Evolutionary conservation across 768 basidiomycete genomes (phyloP).

Genomic region (Leucosporidium yakuticum): DNA sequence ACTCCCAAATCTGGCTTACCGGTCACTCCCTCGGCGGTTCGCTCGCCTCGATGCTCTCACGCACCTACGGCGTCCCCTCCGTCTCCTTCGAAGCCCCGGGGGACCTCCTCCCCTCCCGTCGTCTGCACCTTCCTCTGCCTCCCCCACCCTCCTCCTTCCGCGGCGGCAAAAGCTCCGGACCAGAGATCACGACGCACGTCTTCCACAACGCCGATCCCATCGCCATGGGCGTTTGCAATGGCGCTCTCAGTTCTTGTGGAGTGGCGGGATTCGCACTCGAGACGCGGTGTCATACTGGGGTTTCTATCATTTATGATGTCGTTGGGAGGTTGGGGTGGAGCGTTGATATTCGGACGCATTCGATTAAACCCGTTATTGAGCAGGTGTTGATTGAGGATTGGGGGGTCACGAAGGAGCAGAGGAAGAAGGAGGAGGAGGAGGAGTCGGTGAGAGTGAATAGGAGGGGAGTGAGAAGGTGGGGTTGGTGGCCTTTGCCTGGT

Average conservation of each 20-base stretch:
- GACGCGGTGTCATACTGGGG: constrained; percentile 79
- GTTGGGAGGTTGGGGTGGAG: constrained; percentile 73
- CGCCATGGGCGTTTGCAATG: constrained; percentile 72
- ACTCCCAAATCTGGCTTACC: constrained; percentile 78
- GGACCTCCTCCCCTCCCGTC: constrained; percentile 67
- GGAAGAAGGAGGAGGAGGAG: not conserved
- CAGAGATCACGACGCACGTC: constrained; percentile 56
- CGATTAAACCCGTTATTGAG: constrained; percentile 36
- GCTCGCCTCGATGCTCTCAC: constrained; percentile 72
- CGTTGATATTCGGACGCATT: constrained; percentile 59
- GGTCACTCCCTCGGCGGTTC: constrained; percentile 80
- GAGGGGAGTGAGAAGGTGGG: constrained; percentile 1
- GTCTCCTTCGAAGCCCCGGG: constrained; percentile 88
- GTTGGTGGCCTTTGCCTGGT: constrained; percentile 30
- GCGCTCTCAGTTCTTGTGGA: constrained; percentile 67
- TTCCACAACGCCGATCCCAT: constrained; percentile 94
- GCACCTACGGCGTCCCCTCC: constrained; percentile 86
- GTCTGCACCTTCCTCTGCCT: constrained; percentile 81
- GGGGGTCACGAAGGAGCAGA: constrained; percentile 14
- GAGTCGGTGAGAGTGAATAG: not conserved
- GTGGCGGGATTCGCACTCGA: constrained; percentile 83
- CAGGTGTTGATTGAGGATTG: constrained; percentile 33
- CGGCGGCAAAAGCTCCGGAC: not conserved
- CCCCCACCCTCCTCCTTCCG: constrained; percentile 46
- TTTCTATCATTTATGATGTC: constrained; percentile 76